A percentile compares a stretch with the other conserved stretches of the same genome.
phyloP scores from a whole-genome alignment of 352 stramenopile species.

The Phytopythium sindhum region DNA sequence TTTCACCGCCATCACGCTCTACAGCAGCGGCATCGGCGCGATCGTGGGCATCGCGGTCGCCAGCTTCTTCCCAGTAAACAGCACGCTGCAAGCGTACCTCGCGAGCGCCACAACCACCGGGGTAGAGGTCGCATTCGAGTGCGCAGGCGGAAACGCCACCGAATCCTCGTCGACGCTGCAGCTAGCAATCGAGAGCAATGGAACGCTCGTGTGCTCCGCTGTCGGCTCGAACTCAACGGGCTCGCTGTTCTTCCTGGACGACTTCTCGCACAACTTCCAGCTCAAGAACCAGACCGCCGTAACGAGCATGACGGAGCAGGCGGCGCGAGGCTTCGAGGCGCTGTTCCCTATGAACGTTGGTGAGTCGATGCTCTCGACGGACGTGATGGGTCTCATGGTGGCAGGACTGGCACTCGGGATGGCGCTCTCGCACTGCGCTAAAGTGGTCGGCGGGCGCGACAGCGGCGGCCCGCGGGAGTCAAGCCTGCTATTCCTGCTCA shows the following conservation, averaged over 20 bases:
- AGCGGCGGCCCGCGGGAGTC: slow-evolving; percentile 16
- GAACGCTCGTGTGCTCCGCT: slow-evolving; percentile 25
- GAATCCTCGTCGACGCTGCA: slow-evolving; percentile 17
- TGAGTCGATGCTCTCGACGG: slow-evolving; percentile 20
- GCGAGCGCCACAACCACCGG: slow-evolving; percentile 11
- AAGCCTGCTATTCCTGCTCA: slow-evolving; percentile 43
- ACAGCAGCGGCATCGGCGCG: slow-evolving; percentile 43
- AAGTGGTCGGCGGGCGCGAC: not conserved
- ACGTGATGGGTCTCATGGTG: slow-evolving; percentile 36
- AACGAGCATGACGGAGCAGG: slow-evolving; percentile 24
- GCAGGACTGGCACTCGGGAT: slow-evolving; percentile 26
- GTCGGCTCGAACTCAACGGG: slow-evolving; percentile 29
- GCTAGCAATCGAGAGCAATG: slow-evolving; percentile 35
- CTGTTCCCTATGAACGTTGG: slow-evolving; percentile 30
- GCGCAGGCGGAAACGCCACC: slow-evolving; percentile 12
- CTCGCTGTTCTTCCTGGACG: slow-evolving; percentile 37
- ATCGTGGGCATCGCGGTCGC: slow-evolving; percentile 38
- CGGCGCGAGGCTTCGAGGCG: slow-evolving; percentile 21
- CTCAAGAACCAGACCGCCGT: slow-evolving; percentile 12
- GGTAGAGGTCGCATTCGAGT: slow-evolving; percentile 14
- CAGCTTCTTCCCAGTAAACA: slow-evolving; percentile 26
- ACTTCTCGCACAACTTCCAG: slow-evolving; percentile 33
- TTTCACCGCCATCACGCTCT: slow-evolving; percentile 37
- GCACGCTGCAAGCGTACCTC: slow-evolving; percentile 16
- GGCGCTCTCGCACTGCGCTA: slow-evolving; percentile 23